A percentile compares a stretch with the other conserved stretches of the same genome.
These are phyloP conservation scores for Neoboletus magnificus DNA, from an alignment of 768 basidiomycete species.

Conservation along the genomic window DNA sequence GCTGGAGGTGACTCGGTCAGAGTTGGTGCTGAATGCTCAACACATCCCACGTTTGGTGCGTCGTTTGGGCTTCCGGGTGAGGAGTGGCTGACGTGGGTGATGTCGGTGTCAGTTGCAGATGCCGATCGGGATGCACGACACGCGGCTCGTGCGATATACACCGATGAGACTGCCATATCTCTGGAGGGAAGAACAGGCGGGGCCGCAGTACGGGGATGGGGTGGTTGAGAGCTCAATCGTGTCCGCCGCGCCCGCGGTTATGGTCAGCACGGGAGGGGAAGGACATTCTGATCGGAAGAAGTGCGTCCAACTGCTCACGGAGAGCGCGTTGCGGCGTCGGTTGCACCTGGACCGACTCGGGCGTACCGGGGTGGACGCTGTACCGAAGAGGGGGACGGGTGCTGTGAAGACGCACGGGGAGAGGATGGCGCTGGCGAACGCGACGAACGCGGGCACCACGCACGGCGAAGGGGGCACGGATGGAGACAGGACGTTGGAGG, in stretches of 20 bases:
- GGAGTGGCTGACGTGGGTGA: not conserved
- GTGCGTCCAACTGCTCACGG: constrained; percentile 20
- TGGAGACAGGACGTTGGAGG: not conserved
- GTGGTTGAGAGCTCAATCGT: not conserved
- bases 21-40: constrained; percentile 3
- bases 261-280: not conserved
- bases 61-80: not conserved
- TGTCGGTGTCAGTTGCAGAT: constrained; percentile 7
- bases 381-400: not conserved
- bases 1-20: constrained; percentile 22
- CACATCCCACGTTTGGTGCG: constrained; percentile 19
- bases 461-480: not conserved
- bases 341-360: constrained; percentile 7
- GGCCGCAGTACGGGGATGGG: not conserved
- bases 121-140: constrained; percentile 14
- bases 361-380: not conserved
- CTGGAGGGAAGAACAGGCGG: constrained; percentile 14
- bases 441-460: constrained; percentile 3
- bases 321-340: constrained; percentile 20
- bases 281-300: constrained; percentile 9
- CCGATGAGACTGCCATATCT: constrained; percentile 13
- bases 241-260: not conserved
- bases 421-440: constrained; percentile 11
- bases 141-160: constrained; percentile 15
- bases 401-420: not conserved